These are phyloP conservation scores for slime mould (Dictyostelium discoideum) DNA, from an alignment of 78 protist genomes.

Conservation along the genomic window DNA sequence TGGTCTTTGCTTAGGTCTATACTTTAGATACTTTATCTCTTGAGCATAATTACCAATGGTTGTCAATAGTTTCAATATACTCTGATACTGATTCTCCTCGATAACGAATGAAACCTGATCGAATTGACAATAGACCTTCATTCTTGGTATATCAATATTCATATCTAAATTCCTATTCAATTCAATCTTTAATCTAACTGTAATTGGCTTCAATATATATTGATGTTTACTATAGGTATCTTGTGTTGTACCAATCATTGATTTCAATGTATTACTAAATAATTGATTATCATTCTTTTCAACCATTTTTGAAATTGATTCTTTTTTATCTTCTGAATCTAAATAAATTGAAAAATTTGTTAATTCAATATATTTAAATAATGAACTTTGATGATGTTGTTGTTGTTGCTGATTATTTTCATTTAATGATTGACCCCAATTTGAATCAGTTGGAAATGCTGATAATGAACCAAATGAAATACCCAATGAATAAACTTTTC, in stretches of 20 bases:
- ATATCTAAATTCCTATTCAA: slow-evolving; percentile 51
- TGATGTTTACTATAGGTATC: background rate
- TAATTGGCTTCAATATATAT: slow-evolving; percentile 54
- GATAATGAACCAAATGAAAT: slow-evolving; percentile 64
- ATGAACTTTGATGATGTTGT: background rate
- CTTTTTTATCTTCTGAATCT: slow-evolving; percentile 14
- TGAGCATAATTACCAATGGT: slow-evolving; percentile 70
- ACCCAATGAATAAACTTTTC: slow-evolving; percentile 61
- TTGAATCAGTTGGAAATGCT: slow-evolving; percentile 31
- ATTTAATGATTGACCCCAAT: background rate
- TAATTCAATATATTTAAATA: slow-evolving; percentile 61
- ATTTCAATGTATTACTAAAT: background rate
- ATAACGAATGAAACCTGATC: slow-evolving; percentile 58
- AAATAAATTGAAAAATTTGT: slow-evolving; percentile 51
- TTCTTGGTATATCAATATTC: slow-evolving; percentile 50
- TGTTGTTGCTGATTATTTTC: background rate
- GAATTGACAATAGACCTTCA: slow-evolving; percentile 45
- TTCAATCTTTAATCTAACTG: slow-evolving; percentile 42
- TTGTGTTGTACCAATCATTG: slow-evolving; percentile 23
- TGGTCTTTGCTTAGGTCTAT: slow-evolving; percentile 63
- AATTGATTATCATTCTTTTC: background rate
- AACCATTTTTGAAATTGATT: background rate
- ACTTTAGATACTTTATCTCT: slow-evolving; percentile 67
- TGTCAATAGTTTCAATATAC: slow-evolving; percentile 44
- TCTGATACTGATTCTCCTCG: slow-evolving; percentile 71